A percentile compares a stretch with the other conserved stretches of the same genome.
These are phyloP conservation scores for Ploettnerulaceae sp. DNA, from an alignment of 2,329 filamentous ascomycete species.

Conservation along the genomic window DNA sequence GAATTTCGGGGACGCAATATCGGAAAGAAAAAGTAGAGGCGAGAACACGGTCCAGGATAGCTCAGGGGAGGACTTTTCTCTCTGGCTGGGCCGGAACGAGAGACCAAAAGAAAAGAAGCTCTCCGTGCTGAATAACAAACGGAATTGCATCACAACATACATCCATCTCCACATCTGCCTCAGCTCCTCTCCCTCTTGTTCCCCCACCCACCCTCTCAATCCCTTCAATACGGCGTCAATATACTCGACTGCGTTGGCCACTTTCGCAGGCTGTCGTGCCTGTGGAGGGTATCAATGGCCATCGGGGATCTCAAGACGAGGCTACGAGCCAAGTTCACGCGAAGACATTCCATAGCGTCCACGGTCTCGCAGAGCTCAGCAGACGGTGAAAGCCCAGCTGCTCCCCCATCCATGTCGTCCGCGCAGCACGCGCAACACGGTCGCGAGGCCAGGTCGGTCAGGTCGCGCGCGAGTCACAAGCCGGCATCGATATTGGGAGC, in stretches of 20 bases:
- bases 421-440: no score
- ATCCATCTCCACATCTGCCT: neutral
- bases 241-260: neutral
- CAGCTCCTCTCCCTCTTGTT: neutral
- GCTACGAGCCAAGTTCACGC: slow-evolving; percentile 25
- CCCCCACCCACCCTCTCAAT: neutral
- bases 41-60: neutral
- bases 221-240: neutral
- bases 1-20: slow-evolving; percentile 1
- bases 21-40: neutral
- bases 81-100: neutral
- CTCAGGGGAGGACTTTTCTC: neutral
- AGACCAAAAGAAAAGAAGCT: neutral
- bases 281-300: slow-evolving; percentile 22
- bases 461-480: slow-evolving; percentile 11
- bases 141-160: no score
- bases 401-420: neutral
- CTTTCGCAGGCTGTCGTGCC: slow-evolving; percentile 7
- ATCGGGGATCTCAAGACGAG: slow-evolving; percentile 27
- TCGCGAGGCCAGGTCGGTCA: slow-evolving; percentile 9
- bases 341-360: slow-evolving; percentile 23
- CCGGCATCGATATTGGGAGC: slow-evolving; percentile 13
- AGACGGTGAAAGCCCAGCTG: slow-evolving; percentile 11
- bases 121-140: no score
- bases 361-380: slow-evolving; percentile 19